These are phyloP conservation scores for Ascosphaera apis DNA, from an alignment of 2,329 filamentous ascomycete species.

Conservation along the genomic window DNA sequence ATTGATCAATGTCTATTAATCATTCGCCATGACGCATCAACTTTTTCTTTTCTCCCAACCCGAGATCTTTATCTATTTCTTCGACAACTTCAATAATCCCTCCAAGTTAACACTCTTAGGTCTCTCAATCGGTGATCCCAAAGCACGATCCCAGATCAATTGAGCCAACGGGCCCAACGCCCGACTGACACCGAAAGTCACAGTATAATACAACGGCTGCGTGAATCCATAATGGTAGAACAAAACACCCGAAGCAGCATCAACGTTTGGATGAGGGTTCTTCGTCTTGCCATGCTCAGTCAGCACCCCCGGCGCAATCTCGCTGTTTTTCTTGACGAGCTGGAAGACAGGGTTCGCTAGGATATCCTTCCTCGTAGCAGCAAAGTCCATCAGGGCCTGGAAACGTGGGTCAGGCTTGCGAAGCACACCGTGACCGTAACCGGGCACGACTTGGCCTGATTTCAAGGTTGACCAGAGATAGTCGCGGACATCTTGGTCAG, in stretches of 20 bases:
- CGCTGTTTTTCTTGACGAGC: slow-evolving; percentile 79
- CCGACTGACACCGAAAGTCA: slow-evolving; percentile 43
- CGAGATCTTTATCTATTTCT: slow-evolving; percentile 3
- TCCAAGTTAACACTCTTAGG: slow-evolving; percentile 93
- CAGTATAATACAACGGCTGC: slow-evolving; percentile 84
- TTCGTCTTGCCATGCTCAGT: slow-evolving; percentile 95
- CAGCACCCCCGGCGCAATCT: slow-evolving; percentile 73
- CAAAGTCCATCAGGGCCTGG: slow-evolving; percentile 91
- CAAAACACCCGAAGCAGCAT: slow-evolving; percentile 75
- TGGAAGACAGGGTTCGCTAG: slow-evolving; percentile 74
- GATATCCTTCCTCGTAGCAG: slow-evolving; percentile 62
- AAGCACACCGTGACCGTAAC: slow-evolving; percentile 87
- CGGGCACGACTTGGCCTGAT: slow-evolving; percentile 79
- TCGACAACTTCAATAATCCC: slow-evolving; percentile 48
- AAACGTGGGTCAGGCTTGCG: slow-evolving; percentile 95
- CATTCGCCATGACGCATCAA: no score
- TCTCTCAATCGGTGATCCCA: slow-evolving; percentile 87
- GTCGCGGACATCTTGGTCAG: slow-evolving; percentile 57
- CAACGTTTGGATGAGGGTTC: slow-evolving; percentile 94
- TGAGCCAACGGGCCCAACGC: slow-evolving; percentile 74
- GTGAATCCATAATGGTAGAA: slow-evolving; percentile 98
- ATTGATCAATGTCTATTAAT: no score
- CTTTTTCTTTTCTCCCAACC: background rate
- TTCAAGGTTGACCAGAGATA: slow-evolving; percentile 90
- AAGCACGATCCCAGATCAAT: slow-evolving; percentile 82